A percentile compares a stretch with the other conserved stretches of the same genome.
Evolutionary conservation across 1,139 yeast species (phyloP).

Genomic region (Yamadazyma jaroonii): DNA sequence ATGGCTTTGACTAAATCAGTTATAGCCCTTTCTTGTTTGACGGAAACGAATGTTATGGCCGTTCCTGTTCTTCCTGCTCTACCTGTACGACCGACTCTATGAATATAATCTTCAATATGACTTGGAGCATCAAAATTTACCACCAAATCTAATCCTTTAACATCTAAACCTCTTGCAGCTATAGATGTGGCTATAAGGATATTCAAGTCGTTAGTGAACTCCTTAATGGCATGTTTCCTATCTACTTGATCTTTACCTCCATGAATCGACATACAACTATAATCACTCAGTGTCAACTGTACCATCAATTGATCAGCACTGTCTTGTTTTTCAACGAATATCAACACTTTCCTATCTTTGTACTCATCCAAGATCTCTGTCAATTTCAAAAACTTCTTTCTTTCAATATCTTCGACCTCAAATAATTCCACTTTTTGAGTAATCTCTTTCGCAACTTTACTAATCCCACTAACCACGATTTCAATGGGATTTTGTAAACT

Average conservation of each 20-base stretch:
- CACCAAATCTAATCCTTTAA: slow-evolving; percentile 75
- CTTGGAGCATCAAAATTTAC: slow-evolving; percentile 87
- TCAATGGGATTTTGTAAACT: slow-evolving; percentile 65
- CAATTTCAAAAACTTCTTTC: slow-evolving; percentile 51
- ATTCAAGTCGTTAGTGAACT: slow-evolving; percentile 60
- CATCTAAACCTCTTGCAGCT: slow-evolving; percentile 94
- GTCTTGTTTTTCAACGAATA: slow-evolving; percentile 86
- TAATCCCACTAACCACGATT: slow-evolving; percentile 78
- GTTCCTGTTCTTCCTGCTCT: slow-evolving; percentile 81
- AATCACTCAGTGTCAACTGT: slow-evolving; percentile 55
- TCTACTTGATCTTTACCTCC: slow-evolving; percentile 93
- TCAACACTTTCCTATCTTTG: slow-evolving; percentile 50
- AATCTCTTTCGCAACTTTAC: slow-evolving; percentile 81
- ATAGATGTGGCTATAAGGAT: slow-evolving; percentile 88
- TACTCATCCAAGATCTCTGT: slow-evolving; percentile 52
- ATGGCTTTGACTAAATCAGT: slow-evolving; percentile 73
- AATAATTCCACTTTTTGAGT: slow-evolving; percentile 68
- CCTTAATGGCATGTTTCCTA: slow-evolving; percentile 70
- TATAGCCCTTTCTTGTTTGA: slow-evolving; percentile 65
- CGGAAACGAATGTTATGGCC: slow-evolving; percentile 71
- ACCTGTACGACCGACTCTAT: slow-evolving; percentile 95
- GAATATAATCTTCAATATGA: slow-evolving; percentile 94
- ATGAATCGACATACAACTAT: slow-evolving; percentile 68
- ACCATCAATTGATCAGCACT: slow-evolving; percentile 70
- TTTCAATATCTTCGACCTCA: slow-evolving; percentile 25